Conservation (phyloP, 2,329 filamentous ascomycete species). For the Talaromyces sp. region DNA sequence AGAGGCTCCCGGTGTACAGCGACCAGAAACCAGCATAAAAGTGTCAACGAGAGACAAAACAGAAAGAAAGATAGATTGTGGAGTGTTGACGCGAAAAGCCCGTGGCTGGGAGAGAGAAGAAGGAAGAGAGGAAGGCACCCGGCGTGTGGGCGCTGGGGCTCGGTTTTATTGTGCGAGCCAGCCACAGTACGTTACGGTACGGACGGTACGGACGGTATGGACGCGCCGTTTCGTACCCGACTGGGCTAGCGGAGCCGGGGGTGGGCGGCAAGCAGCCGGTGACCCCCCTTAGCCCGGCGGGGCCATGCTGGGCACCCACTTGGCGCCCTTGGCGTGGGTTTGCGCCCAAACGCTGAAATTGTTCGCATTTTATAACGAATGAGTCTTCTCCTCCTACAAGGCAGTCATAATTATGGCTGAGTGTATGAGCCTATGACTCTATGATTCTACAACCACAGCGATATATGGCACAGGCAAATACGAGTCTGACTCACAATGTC, state of each 20-base stretch:
- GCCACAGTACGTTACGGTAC: background rate
- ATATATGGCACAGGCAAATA: background rate
- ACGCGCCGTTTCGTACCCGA: background rate
- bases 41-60: background rate
- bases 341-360: background rate
- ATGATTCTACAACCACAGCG: background rate
- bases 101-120: slow-evolving; percentile 10
- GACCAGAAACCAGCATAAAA: background rate
- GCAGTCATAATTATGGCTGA: background rate
- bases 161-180: background rate
- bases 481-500: background rate
- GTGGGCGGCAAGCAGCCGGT: background rate
- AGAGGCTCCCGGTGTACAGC: background rate
- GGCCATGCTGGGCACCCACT: background rate
- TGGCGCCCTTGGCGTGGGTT: background rate
- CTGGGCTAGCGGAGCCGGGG: background rate
- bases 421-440: background rate
- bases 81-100: slow-evolving; percentile 2
- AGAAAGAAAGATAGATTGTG: background rate
- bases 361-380: no score
- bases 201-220: background rate
- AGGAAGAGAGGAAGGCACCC: background rate
- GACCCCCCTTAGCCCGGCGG: background rate
- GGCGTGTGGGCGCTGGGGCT: background rate
- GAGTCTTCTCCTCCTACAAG: no score